phyloP scores from a whole-genome alignment of 805 yeast genomes.

The Hanseniaspora jakobsenii region DNA sequence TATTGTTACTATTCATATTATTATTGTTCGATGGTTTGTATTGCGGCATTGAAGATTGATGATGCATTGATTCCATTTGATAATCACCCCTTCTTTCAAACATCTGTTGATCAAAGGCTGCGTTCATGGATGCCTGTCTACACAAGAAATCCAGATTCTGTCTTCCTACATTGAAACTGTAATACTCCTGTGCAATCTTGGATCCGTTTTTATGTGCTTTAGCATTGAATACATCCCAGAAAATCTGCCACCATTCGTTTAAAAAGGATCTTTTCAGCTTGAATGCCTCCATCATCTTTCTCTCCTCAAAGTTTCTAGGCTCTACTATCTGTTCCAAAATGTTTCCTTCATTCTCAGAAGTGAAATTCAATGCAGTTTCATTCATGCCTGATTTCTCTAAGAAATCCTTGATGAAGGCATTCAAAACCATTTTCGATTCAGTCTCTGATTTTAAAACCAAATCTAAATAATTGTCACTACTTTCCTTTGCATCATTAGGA shows the following conservation, averaged over 20 bases:
- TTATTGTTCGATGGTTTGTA: too few species aligned
- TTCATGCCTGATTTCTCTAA: slow-evolving; percentile 59
- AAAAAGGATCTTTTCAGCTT: slow-evolving; percentile 59
- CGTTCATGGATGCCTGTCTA: slow-evolving; percentile 34
- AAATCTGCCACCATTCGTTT: slow-evolving; percentile 92
- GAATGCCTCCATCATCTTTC: slow-evolving; percentile 28
- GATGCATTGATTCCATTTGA: slow-evolving; percentile 27
- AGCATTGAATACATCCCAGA: slow-evolving; percentile 87
- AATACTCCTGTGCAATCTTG: slow-evolving; percentile 55
- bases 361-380: slow-evolving; percentile 62
- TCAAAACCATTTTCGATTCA: slow-evolving; percentile 41
- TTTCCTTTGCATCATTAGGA: too few species aligned
- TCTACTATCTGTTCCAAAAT: slow-evolving; percentile 33
- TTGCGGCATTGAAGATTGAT: slow-evolving; percentile 10
- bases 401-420: slow-evolving; percentile 81
- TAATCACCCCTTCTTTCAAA: slow-evolving; percentile 31
- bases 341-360: slow-evolving; percentile 44
- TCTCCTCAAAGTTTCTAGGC: slow-evolving; percentile 11
- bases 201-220: slow-evolving; percentile 56
- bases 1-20: neutral
- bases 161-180: slow-evolving; percentile 47
- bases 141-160: slow-evolving; percentile 48
- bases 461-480: too few species aligned
- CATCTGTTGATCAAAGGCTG: slow-evolving; percentile 36
- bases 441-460: neutral